These are phyloP conservation scores for Ophiostoma himal-ulmi DNA, from an alignment of 2,329 filamentous ascomycete genomes.

Conservation along the genomic window DNA sequence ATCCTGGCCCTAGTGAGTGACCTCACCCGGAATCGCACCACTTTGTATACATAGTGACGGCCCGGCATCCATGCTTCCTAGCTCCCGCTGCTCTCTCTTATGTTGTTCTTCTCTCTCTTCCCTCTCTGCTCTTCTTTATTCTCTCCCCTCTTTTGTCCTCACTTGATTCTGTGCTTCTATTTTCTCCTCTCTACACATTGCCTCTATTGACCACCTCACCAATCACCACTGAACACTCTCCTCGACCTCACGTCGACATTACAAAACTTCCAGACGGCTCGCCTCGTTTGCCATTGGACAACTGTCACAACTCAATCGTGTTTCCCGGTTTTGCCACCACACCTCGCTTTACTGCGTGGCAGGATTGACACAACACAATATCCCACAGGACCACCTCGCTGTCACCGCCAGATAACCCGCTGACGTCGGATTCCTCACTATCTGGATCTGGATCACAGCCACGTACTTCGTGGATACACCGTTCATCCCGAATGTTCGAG, in stretches of 20 bases:
- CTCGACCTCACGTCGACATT: background rate
- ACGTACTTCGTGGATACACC: background rate
- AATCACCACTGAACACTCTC: background rate
- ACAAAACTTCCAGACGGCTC: background rate
- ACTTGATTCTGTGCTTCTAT: background rate
- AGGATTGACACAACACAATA: constrained; percentile 2
- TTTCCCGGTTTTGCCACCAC: constrained; percentile 19
- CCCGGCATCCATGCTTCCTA: constrained; percentile 21
- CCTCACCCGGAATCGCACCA: constrained; percentile 20
- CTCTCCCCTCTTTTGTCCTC: constrained; percentile 9
- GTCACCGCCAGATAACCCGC: constrained; percentile 12
- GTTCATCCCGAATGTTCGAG: background rate
- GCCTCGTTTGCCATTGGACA: constrained; percentile 5
- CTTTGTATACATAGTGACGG: constrained; percentile 21
- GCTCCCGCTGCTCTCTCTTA: constrained; percentile 10
- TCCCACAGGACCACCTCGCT: constrained; percentile 3
- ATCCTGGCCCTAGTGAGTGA: background rate
- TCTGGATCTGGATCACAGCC: background rate
- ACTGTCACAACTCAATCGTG: background rate
- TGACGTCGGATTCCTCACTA: background rate
- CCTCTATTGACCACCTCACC: background rate
- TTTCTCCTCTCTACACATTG: background rate
- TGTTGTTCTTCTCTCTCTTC: background rate
- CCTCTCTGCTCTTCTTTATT: background rate
- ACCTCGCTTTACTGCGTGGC: constrained; percentile 12